Conservation (phyloP, 345 rosid species). For the Limnanthes douglasii region DNA sequence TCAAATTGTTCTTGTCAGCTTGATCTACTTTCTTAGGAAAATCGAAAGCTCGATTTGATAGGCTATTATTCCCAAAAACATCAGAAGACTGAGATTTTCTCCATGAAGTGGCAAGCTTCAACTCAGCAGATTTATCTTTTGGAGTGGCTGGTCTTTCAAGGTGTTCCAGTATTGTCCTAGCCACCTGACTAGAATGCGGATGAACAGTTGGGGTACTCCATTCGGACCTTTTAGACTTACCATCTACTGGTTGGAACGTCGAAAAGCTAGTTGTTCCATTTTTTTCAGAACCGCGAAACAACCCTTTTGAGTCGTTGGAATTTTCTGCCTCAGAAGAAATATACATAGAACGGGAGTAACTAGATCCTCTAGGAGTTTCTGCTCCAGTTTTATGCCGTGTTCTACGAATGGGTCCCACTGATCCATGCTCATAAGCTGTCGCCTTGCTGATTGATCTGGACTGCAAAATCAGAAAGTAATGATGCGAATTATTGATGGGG, state of each 20-base stretch:
- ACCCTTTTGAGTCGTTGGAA: constrained; percentile 10
- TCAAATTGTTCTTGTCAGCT: constrained; percentile 12
- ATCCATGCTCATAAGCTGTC: constrained; percentile 26
- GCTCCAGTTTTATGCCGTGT: constrained; percentile 19
- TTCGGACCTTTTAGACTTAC: constrained; percentile 23
- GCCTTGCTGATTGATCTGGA: constrained; percentile 23
- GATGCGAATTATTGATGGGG: constrained; percentile 4
- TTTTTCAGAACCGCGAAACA: constrained; percentile 23
- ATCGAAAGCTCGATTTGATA: constrained; percentile 13
- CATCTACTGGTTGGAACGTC: constrained; percentile 15
- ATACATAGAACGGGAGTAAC: constrained; percentile 19
- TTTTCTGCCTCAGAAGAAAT: constrained; percentile 23
- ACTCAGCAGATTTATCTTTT: constrained; percentile 51
- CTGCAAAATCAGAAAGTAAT: constrained; percentile 13
- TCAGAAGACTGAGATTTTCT: constrained; percentile 26
- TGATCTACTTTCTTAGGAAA: constrained; percentile 14
- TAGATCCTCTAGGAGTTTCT: constrained; percentile 24
- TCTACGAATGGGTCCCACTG: constrained; percentile 69
- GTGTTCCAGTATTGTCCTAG: constrained; percentile 64
- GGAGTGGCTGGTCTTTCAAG: constrained; percentile 64
- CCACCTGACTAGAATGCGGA: constrained; percentile 63
- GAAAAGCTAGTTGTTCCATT: constrained; percentile 25
- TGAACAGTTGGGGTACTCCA: constrained; percentile 39
- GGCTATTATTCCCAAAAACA: constrained; percentile 14
- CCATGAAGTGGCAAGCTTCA: constrained; percentile 53